phyloP scores from a whole-genome alignment of 1,284 basidiomycete genomes.

The Microbotryum lychnidis-dioicae region DNA sequence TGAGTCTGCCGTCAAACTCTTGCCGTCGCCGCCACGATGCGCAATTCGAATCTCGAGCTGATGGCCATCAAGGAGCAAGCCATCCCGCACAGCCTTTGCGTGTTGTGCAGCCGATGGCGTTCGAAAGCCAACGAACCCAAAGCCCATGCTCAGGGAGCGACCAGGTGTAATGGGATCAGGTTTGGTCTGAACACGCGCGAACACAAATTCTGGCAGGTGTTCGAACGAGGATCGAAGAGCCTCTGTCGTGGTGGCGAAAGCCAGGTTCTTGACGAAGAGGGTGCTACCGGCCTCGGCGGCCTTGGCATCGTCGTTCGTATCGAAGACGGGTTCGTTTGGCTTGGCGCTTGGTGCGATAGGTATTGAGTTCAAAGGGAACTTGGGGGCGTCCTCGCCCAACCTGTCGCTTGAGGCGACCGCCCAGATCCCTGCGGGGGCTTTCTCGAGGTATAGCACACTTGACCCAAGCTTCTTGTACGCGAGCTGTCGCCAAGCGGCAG shows the following conservation, averaged over 20 bases:
- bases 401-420: neutral
- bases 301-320: slow-evolving; percentile 45
- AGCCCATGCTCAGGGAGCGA: slow-evolving; percentile 76
- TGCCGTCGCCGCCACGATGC: slow-evolving; percentile 57
- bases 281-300: slow-evolving; percentile 59
- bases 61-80: slow-evolving; percentile 80
- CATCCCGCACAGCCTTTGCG: slow-evolving; percentile 53
- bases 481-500: slow-evolving; percentile 67
- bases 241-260: slow-evolving; percentile 77
- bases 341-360: slow-evolving; percentile 37
- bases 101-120: slow-evolving; percentile 62
- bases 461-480: slow-evolving; percentile 84
- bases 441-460: slow-evolving; percentile 85
- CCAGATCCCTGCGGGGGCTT: slow-evolving; percentile 73
- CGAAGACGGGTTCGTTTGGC: slow-evolving; percentile 36
- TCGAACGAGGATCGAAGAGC: slow-evolving; percentile 63
- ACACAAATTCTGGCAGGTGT: slow-evolving; percentile 71
- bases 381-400: slow-evolving; percentile 18
- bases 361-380: neutral
- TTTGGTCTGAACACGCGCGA: slow-evolving; percentile 86
- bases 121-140: slow-evolving; percentile 90
- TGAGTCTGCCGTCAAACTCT: slow-evolving; percentile 26
- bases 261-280: slow-evolving; percentile 88
- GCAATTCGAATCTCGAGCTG: slow-evolving; percentile 77
- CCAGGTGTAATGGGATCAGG: slow-evolving; percentile 65